phyloP scores from a whole-genome alignment of 1,284 basidiomycete species.

The Ganoderma multipileum region DNA sequence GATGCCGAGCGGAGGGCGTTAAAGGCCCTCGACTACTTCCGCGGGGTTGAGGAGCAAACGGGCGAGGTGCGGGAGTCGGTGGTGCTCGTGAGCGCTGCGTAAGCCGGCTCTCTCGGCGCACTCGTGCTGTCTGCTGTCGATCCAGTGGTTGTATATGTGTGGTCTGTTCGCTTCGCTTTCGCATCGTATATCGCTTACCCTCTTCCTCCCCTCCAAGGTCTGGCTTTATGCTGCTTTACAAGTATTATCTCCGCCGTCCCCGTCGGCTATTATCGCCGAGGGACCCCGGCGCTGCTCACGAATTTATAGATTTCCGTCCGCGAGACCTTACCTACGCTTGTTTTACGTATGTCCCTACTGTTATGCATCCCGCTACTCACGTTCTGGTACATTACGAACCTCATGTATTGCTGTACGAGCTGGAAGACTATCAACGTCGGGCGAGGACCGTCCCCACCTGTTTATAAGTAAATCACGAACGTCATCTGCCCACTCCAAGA shows the following conservation, averaged over 20 bases:
- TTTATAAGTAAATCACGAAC: neutral
- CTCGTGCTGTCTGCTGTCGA: neutral
- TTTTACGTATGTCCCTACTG: constrained; percentile 19
- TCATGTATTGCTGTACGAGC: constrained; percentile 10
- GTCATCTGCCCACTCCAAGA: neutral
- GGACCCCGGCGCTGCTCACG: constrained; percentile 1
- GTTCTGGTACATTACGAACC: constrained; percentile 5
- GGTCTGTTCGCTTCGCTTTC: constrained; percentile 13
- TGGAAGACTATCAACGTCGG: neutral
- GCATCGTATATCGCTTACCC: constrained; percentile 12
- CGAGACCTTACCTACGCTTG: constrained; percentile 28
- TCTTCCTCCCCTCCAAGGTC: constrained; percentile 17
- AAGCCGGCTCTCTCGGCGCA: constrained; percentile 11
- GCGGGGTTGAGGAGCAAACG: constrained; percentile 62
- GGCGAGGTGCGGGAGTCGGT: constrained; percentile 57
- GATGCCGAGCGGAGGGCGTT: constrained; percentile 72
- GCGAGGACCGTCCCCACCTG: neutral
- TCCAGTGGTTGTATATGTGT: neutral
- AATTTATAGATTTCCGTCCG: constrained; percentile 23
- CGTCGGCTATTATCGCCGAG: neutral
- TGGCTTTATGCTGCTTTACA: neutral
- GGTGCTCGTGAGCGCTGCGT: constrained; percentile 32
- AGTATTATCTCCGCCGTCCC: constrained; percentile 1
- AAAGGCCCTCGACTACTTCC: constrained; percentile 81
- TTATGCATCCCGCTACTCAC: constrained; percentile 17